Evolutionary conservation across 257 asterid genomes (phyloP), one percentile per base, ranked within the genome.

Genomic region (Solanum neorickii): DNA sequence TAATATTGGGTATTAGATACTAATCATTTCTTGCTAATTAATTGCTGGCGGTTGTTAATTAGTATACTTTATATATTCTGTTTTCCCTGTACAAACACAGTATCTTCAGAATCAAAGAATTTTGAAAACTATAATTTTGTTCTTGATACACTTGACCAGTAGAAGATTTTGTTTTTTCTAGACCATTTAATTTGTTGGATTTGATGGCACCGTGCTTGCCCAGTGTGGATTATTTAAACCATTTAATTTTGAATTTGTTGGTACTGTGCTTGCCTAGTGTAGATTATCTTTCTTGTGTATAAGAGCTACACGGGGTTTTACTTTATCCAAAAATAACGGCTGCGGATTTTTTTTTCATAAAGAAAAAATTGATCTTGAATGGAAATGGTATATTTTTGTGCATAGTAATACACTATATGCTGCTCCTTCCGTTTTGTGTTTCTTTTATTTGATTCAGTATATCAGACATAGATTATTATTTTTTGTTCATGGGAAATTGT

Each of bases 241-340:
- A 0, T 35, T 35, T 5, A 5, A 35, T 35, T 35, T 35, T 35
- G 39, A 7, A 35, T 35, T 35, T 35, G 39, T 35, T 35, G 39
- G 0, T 35, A 5, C 39, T 0, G 39, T 5, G 39, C 1, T 35
- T 4, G 7, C 1, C 39, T 5, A 35, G 7, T 0, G 7, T 37
- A 0, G 2, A 37, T 37, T 37, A 37, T 37, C 39, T 37, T 35
- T 35, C 7, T 35, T 0, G 39, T 35, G 0, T 35, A 35, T 35
- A 35, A 35, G 39, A 35, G 39, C 39, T 35, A 35, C 0, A 35
- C 39, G 7, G 39, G 39, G 1, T 7, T 56, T 18, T 18, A 56
- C 11, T 18, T 18, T 56, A 56, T 23, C n/a, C 20, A 56, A 56
- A 52, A 56, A 3, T 56, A 56, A 56, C 2, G 12, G 5, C 11